phyloP scores from a whole-genome alignment of 225 moss, liverwort and hornwort genomes.

The Pleurozium schreberi region DNA sequence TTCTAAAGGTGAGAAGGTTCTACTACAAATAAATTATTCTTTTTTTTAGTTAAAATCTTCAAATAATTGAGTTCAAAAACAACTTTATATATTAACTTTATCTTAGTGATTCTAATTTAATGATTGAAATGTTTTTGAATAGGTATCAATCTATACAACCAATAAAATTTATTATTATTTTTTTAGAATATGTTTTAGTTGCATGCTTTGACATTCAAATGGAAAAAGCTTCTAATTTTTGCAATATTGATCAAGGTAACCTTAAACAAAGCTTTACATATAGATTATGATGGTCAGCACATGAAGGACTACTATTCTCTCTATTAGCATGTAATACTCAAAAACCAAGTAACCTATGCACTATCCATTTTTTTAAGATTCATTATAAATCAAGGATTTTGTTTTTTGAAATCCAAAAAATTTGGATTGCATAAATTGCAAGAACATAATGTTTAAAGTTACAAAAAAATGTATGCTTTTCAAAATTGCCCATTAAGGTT shows the following conservation, averaged over 20 bases:
- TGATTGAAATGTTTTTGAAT: not conserved
- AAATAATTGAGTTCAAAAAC: not conserved
- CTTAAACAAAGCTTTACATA: not conserved
- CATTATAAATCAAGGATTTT: not conserved
- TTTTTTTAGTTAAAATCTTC: not conserved
- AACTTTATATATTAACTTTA: not conserved
- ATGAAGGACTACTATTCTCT: too few species aligned
- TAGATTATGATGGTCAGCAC: not conserved
- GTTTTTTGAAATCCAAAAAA: not conserved
- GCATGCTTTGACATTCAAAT: not conserved
- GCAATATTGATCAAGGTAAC: not conserved
- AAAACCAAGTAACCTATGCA: not conserved
- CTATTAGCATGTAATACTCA: not conserved
- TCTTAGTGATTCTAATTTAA: accelerated
- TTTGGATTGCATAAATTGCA: not conserved
- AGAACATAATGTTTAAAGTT: not conserved
- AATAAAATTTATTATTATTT: not conserved
- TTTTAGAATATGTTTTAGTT: not conserved
- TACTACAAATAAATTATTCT: not conserved
- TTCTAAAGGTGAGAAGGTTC: accelerated
- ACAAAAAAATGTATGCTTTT: accelerated
- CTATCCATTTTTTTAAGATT: not conserved
- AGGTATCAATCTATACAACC: not conserved
- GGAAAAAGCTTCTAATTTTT: not conserved
- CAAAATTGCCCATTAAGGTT: not conserved